Base-by-base conservation (phyloP, 1,139 yeast genomes). In the Diutina mesorugosa region DNA sequence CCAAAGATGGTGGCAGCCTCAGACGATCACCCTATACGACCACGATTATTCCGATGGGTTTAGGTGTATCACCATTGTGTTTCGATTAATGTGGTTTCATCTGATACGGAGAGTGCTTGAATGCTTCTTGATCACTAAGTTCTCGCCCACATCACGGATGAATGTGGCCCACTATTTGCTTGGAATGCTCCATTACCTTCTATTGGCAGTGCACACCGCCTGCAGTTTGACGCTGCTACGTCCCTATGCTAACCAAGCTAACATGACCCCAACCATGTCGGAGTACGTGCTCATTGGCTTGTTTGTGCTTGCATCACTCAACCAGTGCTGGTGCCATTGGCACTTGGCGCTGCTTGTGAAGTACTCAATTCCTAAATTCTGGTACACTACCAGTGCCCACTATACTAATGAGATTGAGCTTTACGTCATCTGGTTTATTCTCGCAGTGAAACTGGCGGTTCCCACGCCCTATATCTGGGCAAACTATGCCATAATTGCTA, bases 381-480 rank as follows among this genome's bases (percentile, higher is more conserved):
- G 53, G 53, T 32, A 6, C 14, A 32, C 16, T 10, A 50, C 53
- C 5, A 50, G 53, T 18, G 53, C 45, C 29, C 53, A 50, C 32
- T 50, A 50, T 18, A 50, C 53, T 14, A 50, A 50, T 18, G 53
- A 50, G n/a, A 50, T 50, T 30, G 53, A 50, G 14, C 16, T 50
- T 14, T 50, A 50, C 10, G 21, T 30, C 1, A n/a, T 50, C 10
- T 32, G 14, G 14, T 50, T 30, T 6, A 4, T 50, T 1, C 14
- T 50, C 4, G 41, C 53, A 8, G 18, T 50, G 6, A 30, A 32
- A 29, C 28, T 32, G 28, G 14, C 14, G 2, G 45, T 16, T 14
- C 45, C 45, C 4, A 14, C 45, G 1, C 18, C 21, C 14, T 50
- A 8, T n/a, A 50, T 50, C 18, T 50, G 53, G 53, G 53, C 26